phyloP scores from a whole-genome alignment of 73 alveolate species.

The Halteria grandinella region DNA sequence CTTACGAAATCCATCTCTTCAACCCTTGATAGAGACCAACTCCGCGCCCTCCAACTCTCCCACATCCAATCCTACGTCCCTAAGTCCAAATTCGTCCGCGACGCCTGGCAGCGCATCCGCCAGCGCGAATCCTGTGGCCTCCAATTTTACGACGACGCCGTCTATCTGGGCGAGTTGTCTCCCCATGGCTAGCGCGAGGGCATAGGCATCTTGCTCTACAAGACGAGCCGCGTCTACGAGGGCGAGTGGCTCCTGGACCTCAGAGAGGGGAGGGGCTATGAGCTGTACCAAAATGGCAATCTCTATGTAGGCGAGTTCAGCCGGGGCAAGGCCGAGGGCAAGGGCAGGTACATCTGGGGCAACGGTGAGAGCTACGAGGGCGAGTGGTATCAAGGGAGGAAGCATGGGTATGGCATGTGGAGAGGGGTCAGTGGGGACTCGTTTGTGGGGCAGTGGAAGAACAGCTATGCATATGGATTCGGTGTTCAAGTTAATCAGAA shows the following conservation, averaged over 20 bases:
- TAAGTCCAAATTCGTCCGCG: slow-evolving; percentile 3
- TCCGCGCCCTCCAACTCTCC: too few species aligned
- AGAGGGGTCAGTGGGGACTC: slow-evolving; percentile 22
- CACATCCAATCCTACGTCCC: too few species aligned
- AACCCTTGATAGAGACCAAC: too few species aligned
- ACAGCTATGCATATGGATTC: slow-evolving; percentile 27
- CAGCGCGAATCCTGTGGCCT: slow-evolving; percentile 3
- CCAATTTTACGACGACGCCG: slow-evolving; percentile 4
- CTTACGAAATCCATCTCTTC: too few species aligned
- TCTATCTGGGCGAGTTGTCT: slow-evolving; percentile 9
- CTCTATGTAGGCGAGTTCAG: slow-evolving; percentile 29
- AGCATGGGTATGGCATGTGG: slow-evolving; percentile 50
- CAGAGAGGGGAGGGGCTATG: slow-evolving; percentile 51
- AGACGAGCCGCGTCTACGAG: slow-evolving; percentile 41
- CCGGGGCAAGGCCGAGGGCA: slow-evolving; percentile 45
- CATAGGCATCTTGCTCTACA: slow-evolving; percentile 46
- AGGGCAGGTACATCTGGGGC: slow-evolving; percentile 40
- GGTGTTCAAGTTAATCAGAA: slow-evolving; percentile 31
- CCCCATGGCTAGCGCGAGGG: slow-evolving; percentile 16
- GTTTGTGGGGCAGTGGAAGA: slow-evolving; percentile 33
- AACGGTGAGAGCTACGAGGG: slow-evolving; percentile 42
- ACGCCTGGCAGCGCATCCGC: not conserved
- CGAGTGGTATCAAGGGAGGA: slow-evolving; percentile 47
- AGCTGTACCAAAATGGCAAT: slow-evolving; percentile 22
- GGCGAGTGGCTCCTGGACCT: slow-evolving; percentile 28